A percentile compares a stretch with the other conserved stretches of the same genome.
Evolutionary conservation across 768 basidiomycete species (phyloP).

Genomic region (Auricularia heimuer): DNA sequence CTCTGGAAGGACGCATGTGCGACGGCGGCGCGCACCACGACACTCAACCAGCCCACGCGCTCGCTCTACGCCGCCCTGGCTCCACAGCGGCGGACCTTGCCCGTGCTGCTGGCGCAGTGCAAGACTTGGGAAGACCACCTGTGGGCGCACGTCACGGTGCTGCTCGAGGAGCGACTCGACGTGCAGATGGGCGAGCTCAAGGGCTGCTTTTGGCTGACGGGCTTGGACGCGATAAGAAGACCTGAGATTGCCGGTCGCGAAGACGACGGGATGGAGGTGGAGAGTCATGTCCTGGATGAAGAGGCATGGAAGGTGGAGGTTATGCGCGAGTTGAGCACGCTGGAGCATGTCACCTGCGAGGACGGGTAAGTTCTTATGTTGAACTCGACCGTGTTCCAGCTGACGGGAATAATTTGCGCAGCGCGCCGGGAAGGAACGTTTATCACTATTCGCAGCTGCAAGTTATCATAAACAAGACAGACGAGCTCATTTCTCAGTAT

Average conservation of each 20-base stretch:
- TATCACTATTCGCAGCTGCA: constrained; percentile 77
- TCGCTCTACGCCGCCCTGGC: constrained; percentile 78
- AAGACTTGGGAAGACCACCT: constrained; percentile 91
- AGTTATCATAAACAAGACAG: constrained; percentile 64
- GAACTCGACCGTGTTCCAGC: not conserved
- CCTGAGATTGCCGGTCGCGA: constrained; percentile 22
- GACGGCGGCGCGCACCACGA: constrained; percentile 42
- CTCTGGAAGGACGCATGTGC: constrained; percentile 87
- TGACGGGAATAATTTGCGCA: not conserved
- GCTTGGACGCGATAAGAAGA: constrained; percentile 22
- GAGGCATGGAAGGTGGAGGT: constrained; percentile 61
- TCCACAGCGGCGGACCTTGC: constrained; percentile 57
- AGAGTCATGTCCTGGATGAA: constrained; percentile 12
- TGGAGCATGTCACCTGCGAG: constrained; percentile 47
- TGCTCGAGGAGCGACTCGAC: constrained; percentile 74
- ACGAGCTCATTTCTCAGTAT: constrained; percentile 51
- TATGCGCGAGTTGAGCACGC: constrained; percentile 39
- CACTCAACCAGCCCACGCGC: constrained; percentile 41
- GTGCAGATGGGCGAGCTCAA: constrained; percentile 52
- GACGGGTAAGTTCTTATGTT: constrained; percentile 43
- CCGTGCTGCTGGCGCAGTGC: constrained; percentile 55
- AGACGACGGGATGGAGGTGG: constrained; percentile 14
- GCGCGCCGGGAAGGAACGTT: constrained; percentile 56
- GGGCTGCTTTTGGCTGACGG: constrained; percentile 76
- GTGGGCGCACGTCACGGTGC: constrained; percentile 79